A percentile compares a stretch with the other conserved stretches of the same genome.
phyloP scores from a whole-genome alignment of 345 rosid species.

The Chamaenerion angustifolium region DNA sequence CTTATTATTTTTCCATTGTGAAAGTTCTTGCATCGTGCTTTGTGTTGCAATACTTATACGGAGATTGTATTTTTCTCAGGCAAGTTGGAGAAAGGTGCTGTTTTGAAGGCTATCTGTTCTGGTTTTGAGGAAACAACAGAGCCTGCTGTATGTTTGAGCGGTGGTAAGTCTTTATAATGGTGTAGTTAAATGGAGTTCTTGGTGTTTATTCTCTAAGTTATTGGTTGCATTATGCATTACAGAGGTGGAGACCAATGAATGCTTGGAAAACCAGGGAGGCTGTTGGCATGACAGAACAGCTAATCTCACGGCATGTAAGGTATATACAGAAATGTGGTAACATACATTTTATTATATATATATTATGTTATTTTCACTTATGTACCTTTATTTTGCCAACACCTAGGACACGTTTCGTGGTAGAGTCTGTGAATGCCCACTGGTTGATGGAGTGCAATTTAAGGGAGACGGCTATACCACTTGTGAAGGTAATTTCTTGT shows the following conservation, averaged over 20 bases:
- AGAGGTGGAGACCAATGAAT: conserved; percentile 95
- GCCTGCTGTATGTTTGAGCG: conserved; percentile 80
- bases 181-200: background rate
- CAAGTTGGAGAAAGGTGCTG: conserved; percentile 84
- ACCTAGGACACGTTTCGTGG: conserved; percentile 93
- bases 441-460: conserved; percentile 85
- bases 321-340: conserved; percentile 5
- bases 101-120: conserved; percentile 86
- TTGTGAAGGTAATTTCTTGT: conserved; percentile 53
- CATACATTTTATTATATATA: too few species aligned
- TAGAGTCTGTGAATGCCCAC: conserved; percentile 81
- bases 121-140: conserved; percentile 98
- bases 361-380: too few species aligned
- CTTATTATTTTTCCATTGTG: too few species aligned
- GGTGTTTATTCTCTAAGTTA: background rate
- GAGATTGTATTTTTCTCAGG: conserved; percentile 33
- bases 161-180: conserved; percentile 34
- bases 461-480: conserved; percentile 92
- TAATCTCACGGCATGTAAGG: conserved; percentile 94
- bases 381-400: too few species aligned
- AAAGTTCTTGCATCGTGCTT: too few species aligned
- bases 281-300: conserved; percentile 84
- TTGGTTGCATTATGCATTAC: conserved; percentile 11
- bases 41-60: background rate
- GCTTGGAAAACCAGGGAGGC: conserved; percentile 86